Evolutionary conservation across 768 basidiomycete genomes (phyloP).

Genomic region (Trametes coccinea): DNA sequence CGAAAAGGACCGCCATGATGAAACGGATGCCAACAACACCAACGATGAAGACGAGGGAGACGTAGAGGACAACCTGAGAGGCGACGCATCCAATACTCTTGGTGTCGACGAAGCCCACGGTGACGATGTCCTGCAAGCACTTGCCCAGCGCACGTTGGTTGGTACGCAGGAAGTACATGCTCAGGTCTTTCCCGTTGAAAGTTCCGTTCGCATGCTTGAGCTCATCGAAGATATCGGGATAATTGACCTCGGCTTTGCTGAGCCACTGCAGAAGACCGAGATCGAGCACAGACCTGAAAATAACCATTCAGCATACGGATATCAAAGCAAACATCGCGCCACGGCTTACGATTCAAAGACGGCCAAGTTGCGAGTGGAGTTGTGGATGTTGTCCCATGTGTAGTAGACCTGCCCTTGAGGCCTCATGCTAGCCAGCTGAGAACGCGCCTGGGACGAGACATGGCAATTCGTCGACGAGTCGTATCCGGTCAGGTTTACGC

Average conservation of each 20-base stretch:
- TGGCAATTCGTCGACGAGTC: slow-evolving; percentile 73
- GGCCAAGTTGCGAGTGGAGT: slow-evolving; percentile 75
- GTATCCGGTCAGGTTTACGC: slow-evolving; percentile 71
- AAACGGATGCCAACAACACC: slow-evolving; percentile 96
- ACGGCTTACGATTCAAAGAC: slow-evolving; percentile 86
- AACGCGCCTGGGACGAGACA: slow-evolving; percentile 51
- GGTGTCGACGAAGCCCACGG: slow-evolving; percentile 93
- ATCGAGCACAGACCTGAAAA: slow-evolving; percentile 79
- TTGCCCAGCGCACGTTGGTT: slow-evolving; percentile 66
- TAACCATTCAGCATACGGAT: not conserved
- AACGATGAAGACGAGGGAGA: slow-evolving; percentile 95
- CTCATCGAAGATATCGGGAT: slow-evolving; percentile 80
- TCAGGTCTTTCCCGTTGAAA: slow-evolving; percentile 82
- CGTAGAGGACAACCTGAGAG: slow-evolving; percentile 89
- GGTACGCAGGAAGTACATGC: slow-evolving; percentile 79
- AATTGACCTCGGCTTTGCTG: slow-evolving; percentile 73
- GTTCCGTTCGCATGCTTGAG: slow-evolving; percentile 69
- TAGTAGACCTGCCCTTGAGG: slow-evolving; percentile 89
- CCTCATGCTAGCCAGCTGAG: slow-evolving; percentile 46
- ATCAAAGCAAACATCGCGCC: not conserved
- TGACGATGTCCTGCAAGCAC: slow-evolving; percentile 85
- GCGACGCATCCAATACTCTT: slow-evolving; percentile 95
- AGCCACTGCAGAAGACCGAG: slow-evolving; percentile 86
- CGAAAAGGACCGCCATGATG: slow-evolving; percentile 93
- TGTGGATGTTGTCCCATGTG: slow-evolving; percentile 83